phyloP scores from a whole-genome alignment of 805 yeast species.

The Maudiozyma barnettii region DNA sequence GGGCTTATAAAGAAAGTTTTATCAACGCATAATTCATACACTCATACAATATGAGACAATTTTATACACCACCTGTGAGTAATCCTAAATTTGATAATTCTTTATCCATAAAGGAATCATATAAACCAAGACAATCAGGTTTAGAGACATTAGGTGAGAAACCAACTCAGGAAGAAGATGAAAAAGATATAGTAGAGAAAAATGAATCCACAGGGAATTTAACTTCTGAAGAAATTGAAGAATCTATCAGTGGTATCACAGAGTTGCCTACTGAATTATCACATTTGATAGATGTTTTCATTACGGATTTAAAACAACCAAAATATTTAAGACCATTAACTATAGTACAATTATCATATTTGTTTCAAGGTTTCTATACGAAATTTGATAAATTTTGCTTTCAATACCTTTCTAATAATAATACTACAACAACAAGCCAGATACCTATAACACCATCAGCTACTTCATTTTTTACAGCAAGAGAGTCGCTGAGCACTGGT shows the following conservation, averaged over 20 bases:
- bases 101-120: slow-evolving; percentile 23
- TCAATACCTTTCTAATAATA: slow-evolving; percentile 14
- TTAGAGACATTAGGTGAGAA: not conserved
- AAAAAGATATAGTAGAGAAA: not conserved
- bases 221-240: slow-evolving; percentile 19
- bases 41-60: slow-evolving; percentile 11
- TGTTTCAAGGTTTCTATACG: slow-evolving; percentile 25
- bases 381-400: slow-evolving; percentile 26
- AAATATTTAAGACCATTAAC: slow-evolving; percentile 26
- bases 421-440: not conserved
- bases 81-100: slow-evolving; percentile 20
- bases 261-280: slow-evolving; percentile 23
- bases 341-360: slow-evolving; percentile 21
- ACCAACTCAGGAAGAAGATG: not conserved
- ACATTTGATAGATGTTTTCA: slow-evolving; percentile 20
- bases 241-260: slow-evolving; percentile 10
- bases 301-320: slow-evolving; percentile 28
- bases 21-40: no score
- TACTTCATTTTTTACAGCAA: slow-evolving; percentile 16
- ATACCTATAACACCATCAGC: not conserved
- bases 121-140: slow-evolving; percentile 6
- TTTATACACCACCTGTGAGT: slow-evolving; percentile 27
- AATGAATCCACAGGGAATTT: slow-evolving; percentile 1
- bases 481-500: slow-evolving; percentile 27
- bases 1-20: no score